phyloP scores from a whole-genome alignment of 1,284 basidiomycete genomes.

The Fomitiporia mediterranea region DNA sequence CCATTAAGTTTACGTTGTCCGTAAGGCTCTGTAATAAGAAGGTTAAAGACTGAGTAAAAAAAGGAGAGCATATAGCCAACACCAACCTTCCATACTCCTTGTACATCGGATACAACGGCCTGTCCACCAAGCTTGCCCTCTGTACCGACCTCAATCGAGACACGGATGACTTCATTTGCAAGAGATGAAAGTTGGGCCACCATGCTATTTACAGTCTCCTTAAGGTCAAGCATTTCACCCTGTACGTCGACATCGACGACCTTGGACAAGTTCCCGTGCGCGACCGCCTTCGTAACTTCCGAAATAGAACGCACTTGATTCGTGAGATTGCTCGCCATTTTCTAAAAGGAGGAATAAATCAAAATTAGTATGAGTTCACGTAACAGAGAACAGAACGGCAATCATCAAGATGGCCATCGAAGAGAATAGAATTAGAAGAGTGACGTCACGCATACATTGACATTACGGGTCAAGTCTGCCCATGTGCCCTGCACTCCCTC shows the following conservation, averaged over 20 bases:
- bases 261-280: conserved; percentile 85
- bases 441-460: conserved; percentile 78
- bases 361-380: conserved; percentile 11
- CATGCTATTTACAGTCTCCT: conserved; percentile 90
- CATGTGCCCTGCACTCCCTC: conserved; percentile 93
- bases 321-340: conserved; percentile 91
- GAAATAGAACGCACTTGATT: conserved; percentile 98
- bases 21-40: conserved; percentile 49
- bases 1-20: conserved; percentile 85
- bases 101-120: conserved; percentile 80
- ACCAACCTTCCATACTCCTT: conserved; percentile 86
- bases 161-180: conserved; percentile 81
- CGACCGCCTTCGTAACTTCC: conserved; percentile 95
- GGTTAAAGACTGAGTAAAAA: not conserved
- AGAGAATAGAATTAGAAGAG: not conserved
- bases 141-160: conserved; percentile 90
- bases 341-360: conserved; percentile 34
- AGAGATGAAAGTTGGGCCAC: conserved; percentile 81
- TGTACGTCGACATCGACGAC: conserved; percentile 94
- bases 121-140: conserved; percentile 97
- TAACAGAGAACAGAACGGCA: too few relatives aligned
- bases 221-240: conserved; percentile 95
- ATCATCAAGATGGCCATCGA: conserved; percentile 21
- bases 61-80: not conserved
- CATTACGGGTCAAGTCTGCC: conserved; percentile 88